These are phyloP conservation scores for Bigelowiella natans DNA, from an alignment of 78 protist genomes.

Conservation along the genomic window DNA sequence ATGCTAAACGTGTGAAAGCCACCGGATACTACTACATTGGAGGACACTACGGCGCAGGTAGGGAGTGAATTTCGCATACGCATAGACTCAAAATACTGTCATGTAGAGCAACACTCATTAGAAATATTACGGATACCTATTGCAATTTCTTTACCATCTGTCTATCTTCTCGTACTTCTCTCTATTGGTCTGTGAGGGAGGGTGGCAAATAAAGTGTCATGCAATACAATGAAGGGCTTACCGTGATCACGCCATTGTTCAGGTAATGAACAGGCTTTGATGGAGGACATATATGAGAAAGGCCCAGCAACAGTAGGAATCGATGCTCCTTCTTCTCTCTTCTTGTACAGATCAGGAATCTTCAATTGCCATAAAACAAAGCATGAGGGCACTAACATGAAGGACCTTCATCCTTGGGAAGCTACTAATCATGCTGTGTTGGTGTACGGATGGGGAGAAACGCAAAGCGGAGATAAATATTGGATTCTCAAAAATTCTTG, in stretches of 20 bases:
- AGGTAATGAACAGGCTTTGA: background rate
- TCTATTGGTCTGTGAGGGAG: too few species aligned
- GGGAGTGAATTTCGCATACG: too few species aligned
- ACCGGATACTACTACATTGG: background rate
- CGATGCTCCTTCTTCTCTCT: background rate
- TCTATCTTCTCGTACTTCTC: too few species aligned
- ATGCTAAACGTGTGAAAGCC: background rate
- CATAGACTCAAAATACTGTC: too few species aligned
- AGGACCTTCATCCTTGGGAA: background rate
- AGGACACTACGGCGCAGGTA: background rate
- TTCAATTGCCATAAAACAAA: background rate
- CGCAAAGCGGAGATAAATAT: slow-evolving; percentile 32
- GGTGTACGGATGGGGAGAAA: slow-evolving; percentile 37
- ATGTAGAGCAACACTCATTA: too few species aligned
- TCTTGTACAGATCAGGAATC: background rate
- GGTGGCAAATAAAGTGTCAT: too few species aligned
- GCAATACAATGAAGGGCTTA: too few species aligned
- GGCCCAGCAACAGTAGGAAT: background rate
- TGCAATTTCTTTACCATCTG: too few species aligned
- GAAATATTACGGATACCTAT: too few species aligned
- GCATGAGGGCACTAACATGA: background rate
- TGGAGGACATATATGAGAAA: background rate
- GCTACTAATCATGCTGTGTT: slow-evolving; percentile 32
- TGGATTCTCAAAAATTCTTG: slow-evolving; percentile 41
- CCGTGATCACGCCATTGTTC: too few species aligned